These are phyloP conservation scores for Diophrys sp. DNA, from an alignment of 73 alveolate genomes.

Conservation along the genomic window DNA sequence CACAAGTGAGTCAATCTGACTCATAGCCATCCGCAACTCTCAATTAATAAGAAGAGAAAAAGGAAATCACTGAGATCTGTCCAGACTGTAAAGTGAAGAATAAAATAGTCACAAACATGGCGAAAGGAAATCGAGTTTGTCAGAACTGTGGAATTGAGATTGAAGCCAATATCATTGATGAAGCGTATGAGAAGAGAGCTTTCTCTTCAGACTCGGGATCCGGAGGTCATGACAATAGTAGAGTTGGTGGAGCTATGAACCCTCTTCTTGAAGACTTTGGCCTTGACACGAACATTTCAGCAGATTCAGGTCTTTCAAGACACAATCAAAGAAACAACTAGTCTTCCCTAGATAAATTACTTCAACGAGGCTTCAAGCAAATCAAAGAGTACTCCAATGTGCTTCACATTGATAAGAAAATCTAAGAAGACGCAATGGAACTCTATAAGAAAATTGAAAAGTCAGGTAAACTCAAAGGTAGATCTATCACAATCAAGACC, in stretches of 20 bases:
- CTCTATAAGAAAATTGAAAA: not conserved
- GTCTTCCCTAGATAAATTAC: not conserved
- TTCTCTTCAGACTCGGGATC: conserved; percentile 6
- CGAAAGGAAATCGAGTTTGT: conserved; percentile 14
- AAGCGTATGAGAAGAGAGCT: conserved; percentile 23
- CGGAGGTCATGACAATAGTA: conserved; percentile 11
- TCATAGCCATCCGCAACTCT: no score
- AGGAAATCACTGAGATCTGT: conserved; percentile 8
- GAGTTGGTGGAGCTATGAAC: conserved; percentile 28
- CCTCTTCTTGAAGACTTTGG: conserved; percentile 15
- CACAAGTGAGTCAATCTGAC: no score
- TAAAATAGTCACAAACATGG: conserved; percentile 7
- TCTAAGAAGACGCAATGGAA: not conserved
- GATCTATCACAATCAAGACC: no score
- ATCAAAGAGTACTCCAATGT: not conserved
- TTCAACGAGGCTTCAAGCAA: not conserved
- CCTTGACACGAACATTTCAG: conserved; percentile 10
- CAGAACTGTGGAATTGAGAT: conserved; percentile 9
- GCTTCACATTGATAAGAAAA: not conserved
- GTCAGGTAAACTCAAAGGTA: not conserved
- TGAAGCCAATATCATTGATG: conserved; percentile 22
- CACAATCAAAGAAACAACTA: not conserved
- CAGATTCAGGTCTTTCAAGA: not conserved
- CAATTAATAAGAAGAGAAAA: conserved; percentile 1
- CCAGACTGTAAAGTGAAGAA: conserved; percentile 16